Conservation (phyloP, 208 protist species). For the Trypanosoma rangeli region DNA sequence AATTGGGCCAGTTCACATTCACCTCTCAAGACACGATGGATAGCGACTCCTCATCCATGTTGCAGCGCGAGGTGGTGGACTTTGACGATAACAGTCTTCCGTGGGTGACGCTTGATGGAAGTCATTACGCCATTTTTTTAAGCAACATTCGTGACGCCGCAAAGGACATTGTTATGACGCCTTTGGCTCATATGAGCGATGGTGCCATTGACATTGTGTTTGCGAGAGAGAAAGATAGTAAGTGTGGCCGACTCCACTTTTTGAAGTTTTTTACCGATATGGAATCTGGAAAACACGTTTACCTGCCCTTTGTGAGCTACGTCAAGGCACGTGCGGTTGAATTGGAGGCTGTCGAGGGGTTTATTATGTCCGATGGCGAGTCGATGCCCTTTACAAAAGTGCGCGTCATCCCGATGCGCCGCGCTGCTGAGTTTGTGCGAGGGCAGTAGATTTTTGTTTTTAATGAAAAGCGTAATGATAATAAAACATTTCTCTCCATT, state of each 20-base stretch:
- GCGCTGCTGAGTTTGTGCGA: conserved; percentile 59
- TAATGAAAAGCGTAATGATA: background rate
- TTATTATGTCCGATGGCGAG: conserved; percentile 85
- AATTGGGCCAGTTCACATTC: no score
- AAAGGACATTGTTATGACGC: conserved; percentile 81
- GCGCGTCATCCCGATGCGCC: conserved; percentile 59
- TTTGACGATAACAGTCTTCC: conserved; percentile 55
- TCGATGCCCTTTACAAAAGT: conserved; percentile 74
- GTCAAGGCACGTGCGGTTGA: conserved; percentile 79
- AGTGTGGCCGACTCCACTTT: conserved; percentile 56
- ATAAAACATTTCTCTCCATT: no score
- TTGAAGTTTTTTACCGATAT: conserved; percentile 65
- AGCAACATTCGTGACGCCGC: conserved; percentile 70
- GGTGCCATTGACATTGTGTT: conserved; percentile 82
- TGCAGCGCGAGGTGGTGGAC: conserved; percentile 37
- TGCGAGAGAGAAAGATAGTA: conserved; percentile 31
- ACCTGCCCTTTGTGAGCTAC: conserved; percentile 68
- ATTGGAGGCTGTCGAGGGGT: conserved; percentile 66
- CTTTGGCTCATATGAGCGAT: conserved; percentile 71
- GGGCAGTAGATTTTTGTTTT: background rate
- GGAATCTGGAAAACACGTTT: conserved; percentile 63
- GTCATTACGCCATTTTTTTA: conserved; percentile 63
- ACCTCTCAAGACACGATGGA: no score
- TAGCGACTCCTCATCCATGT: no score
- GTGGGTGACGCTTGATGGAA: conserved; percentile 77